Evolutionary conservation across 345 rosid genomes (phyloP), one percentile per base, ranked within the genome.

Genomic region (Gossypium rotundifolium): DNA sequence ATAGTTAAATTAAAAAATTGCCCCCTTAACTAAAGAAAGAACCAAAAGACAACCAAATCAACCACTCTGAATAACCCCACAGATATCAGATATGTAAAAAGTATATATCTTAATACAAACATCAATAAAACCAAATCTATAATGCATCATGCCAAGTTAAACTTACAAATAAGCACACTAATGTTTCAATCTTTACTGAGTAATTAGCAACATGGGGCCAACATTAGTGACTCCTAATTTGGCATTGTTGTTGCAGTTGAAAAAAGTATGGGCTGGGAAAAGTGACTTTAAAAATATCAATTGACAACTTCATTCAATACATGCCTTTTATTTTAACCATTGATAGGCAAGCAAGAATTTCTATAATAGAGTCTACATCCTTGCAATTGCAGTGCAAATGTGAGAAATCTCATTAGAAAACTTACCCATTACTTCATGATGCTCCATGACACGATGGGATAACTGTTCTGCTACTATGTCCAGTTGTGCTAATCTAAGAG

Each of bases 361-460:
- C 27, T 8, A 9, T 12, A 67, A 67, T 11, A 69, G 44, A 49
- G 22, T 22, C 16, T 4, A 61, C 27, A 73, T 60, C 12, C 48
- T 13, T 20, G 42, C 9, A 44, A 54, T 71, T 64, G 42, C 45
- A 29, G 9, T 54, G 14, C n/a, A 59, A 54, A 38, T 18, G 7
- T 2, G 63, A 44, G 68, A 70, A 77, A 38, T 73, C 60, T 75
- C 51, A 48, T 25, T 72, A 66, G 25, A 60, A 11, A 69, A 80
- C 92, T 82, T 80, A 95, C 99, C 99, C 99, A 95, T 95, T 59
- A 90, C 98, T 93, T 95, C 92, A 82, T 90, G 94, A 91, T 95
- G 98, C 83, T 93, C 91, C 96, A 93, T 90, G 70, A 95, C 99
- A 65, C 91, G 86, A 22, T 79, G 85, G 57, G 99, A 96, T 67